Conservation (phyloP, 164 flowering plant species). For the Aristolochia californica region DNA sequence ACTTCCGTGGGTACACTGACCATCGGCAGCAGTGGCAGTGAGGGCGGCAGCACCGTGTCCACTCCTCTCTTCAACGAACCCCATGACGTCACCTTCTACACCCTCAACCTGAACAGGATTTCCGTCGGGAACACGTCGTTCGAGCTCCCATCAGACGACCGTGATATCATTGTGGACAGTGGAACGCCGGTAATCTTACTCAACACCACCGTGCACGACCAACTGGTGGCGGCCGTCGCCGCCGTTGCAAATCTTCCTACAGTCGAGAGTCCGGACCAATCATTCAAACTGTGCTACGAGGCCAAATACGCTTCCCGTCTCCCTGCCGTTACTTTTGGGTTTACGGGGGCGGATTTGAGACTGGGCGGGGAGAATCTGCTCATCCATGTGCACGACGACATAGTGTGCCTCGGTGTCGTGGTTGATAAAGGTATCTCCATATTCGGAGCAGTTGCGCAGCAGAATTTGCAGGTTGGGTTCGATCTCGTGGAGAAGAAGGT, state of each 20-base stretch:
- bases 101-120: conserved; percentile 29
- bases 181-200: conserved; percentile 42
- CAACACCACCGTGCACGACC: conserved; percentile 5
- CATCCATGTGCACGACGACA: not conserved
- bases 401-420: conserved; percentile 15
- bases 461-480: conserved; percentile 19
- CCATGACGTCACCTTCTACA: conserved; percentile 22
- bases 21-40: conserved; percentile 29
- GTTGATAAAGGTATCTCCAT: conserved; percentile 2
- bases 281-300: conserved; percentile 13
- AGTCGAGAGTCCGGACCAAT: not conserved
- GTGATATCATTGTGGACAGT: conserved; percentile 55
- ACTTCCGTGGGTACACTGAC: conserved; percentile 16
- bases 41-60: conserved; percentile 22
- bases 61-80: conserved; percentile 23
- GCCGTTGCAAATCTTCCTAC: conserved; percentile 2
- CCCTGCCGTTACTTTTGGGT: conserved; percentile 20
- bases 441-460: conserved; percentile 24
- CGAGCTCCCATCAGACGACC: conserved; percentile 3
- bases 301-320: not conserved
- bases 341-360: conserved; percentile 24
- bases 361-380: conserved; percentile 17
- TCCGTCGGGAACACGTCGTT: conserved; percentile 36
- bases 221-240: conserved; percentile 9
- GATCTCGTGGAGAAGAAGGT: conserved; percentile 17